Evolutionary conservation across 2,329 filamentous ascomycete species (phyloP), one percentile per base, ranked within the genome.

Genomic region (Microdochium nivale): DNA sequence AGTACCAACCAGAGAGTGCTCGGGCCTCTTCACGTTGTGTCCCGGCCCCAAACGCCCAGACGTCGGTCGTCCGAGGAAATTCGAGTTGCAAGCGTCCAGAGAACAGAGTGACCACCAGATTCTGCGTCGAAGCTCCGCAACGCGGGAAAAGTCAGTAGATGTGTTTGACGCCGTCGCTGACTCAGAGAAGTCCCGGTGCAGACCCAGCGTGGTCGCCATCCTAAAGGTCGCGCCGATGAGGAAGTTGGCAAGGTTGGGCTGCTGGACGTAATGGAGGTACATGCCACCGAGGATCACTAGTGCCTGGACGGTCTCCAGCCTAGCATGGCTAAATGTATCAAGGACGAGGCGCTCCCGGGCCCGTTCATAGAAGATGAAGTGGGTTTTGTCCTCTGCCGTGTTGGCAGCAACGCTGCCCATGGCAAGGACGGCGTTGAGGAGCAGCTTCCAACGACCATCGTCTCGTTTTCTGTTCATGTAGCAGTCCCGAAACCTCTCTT

Each of bases 211-310:
- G 54, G 81, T 86, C n/a, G 86, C 86, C 79, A 90, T 87, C 51
- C 86, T 76, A 51, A 88, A 74, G 3, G 84, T 82, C 2, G 84
- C 85, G 19, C 86, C 86, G 60, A 87, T 79, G 10, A 90, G 73
- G 25, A 84, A 81, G 62, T 88, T 87, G 16, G 86, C 87, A 72
- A 89, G 85, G 61, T 89, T 89, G 1, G 86, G 86, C 21, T 84
- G 77, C 67, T 88, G 88, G 59, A 87, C 81, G 61, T 90, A 90
- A 65, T 90, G 87, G 52, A 89, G 78, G 63, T 90, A 90, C 68
- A 83, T 87, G 25, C 87, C 87, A 44, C 85, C 85, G 59, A 89
- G 81, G 25, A 90, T 74, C 2, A 81, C 80, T 14, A 90, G 67
- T 1, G 86, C 83, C 62, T 90, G 86, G 2, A 90, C 75, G 0